Base-by-base conservation (phyloP, 2,329 filamentous ascomycete species). In the Fusarium miscanthi region DNA sequence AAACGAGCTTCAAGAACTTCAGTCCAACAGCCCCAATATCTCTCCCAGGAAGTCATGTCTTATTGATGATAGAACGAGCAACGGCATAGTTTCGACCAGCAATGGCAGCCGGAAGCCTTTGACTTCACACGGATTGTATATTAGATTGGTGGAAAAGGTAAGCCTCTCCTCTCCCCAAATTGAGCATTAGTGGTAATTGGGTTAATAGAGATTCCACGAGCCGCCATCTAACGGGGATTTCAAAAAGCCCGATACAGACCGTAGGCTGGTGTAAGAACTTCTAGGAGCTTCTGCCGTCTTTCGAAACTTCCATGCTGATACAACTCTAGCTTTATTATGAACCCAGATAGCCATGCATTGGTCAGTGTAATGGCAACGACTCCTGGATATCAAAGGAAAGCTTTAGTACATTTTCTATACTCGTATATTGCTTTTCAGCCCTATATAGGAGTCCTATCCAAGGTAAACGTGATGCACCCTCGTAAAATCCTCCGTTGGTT, bases 271-370 rank as follows among this genome's bases (percentile, higher is more conserved):
- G 61, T 62, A 42, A 52, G 25, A 17, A 5, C 1, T 8, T 14
- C 1, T 3, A 8, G 11, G 1, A 17, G 5, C 11, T 5, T 3
- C 0, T 1, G 27, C 1, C 1, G 11, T 3, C 38, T n/a, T 30
- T 30, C 2, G 2, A 4, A 10, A 21, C 8, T 0, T 3, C 21
- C 1, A 2, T 21, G 3, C 12, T 63, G 2, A 63, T 14, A 2
- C 0, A 4, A 5, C 0, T 12, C 6, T 23, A 61, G 45, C 6
- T 64, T 62, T 1, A 12, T 37, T 1, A 33, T 40, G 5, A 23
- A 62, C 12, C 40, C 46, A 6, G 40, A 62, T 21, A 3, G 33
- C 1, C 25, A 62, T 17, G 10, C 17, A 2, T 1, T 64, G 6
- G 45, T 21, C 0, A 0, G 45, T 40, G 0, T 64, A 0, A 64